Base-by-base conservation (phyloP, 2,329 filamentous ascomycete species). In the Phialophora verrucosa region DNA sequence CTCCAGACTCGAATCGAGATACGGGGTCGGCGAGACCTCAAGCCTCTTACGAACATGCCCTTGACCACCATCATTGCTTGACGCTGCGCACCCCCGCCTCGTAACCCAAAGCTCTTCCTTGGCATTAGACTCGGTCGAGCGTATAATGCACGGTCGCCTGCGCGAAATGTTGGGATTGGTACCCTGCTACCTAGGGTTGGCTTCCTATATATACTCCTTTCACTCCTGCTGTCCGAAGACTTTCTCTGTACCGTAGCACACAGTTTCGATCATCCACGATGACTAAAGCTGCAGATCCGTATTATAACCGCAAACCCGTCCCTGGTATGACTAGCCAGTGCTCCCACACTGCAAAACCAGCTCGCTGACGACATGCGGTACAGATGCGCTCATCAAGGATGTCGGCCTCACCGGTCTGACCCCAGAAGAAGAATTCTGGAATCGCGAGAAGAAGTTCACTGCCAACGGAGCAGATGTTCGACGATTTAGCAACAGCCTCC, bases 251-350 rank as follows among this genome's bases (percentile, higher is more conserved):
- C 25, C 27, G 55, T 14, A 5, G 51, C 32, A 29, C 6, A 50
- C 42, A 32, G 42, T 57, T 38, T 10, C 20, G 32, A 17, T 53
- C 29, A 38, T 29, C 32, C 51, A 63, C 27, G 14, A 70, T 70
- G 68, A 64, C 62, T 32, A 47, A 47, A 42, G 63, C 68, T 47
- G 50, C 65, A 62, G 71, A 72, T 63, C 71, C 71, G n/a, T 72
- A 62, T 49, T 72, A 72, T 55, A 69, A 70, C 42, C 69, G 71
- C 53, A 72, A 72, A 58, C 69, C 64, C 10, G 65, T 72, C 29
- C 71, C 71, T 61, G 69, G 71, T 72, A 68, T 58, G 59, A 31
- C 62, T 50, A 59, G 31, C 38, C 35, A 42, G 35, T 14, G 17
- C 53, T 12, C 17, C 20, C 32, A 31, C 47, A 20, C 17, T 35